Evolutionary conservation across 176 grass and related monocot species (phyloP), one percentile per base, ranked within the genome.

Genomic region (Typha latifolia): DNA sequence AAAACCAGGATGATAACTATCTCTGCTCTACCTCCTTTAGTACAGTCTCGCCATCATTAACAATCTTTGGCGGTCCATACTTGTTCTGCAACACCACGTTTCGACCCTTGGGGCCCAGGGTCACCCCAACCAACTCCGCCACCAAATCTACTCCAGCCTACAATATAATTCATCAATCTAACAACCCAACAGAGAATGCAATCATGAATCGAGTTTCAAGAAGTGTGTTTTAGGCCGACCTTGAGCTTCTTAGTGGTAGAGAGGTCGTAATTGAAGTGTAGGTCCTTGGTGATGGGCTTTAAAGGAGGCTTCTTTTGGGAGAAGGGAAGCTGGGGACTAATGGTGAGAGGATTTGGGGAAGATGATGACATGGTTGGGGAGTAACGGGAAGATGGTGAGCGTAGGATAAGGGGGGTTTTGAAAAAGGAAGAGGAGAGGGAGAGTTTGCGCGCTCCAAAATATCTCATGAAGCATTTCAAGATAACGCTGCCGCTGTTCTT

Each of bases 221-320:
- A 1, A 43, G 37, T 43, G 9, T 6, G 37, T 1, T 43, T 43
- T 43, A 43, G 37, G 37, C 37, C 5, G 37, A 93, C 90, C 85
- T 96, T 85, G 21, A 91, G 83, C 66, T 96, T 96, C 81, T 81
- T 96, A 78, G 85, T 89, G 66, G 82, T 85, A 19, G 85, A 79
- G 78, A 96, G 85, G 80, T 89, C 92, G 61, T 64, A 75, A 71
- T 96, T 96, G 92, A 96, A 96, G 71, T 91, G 82, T 14, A 96
- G 68, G 69, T 96, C 84, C 72, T 96, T 96, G 82, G 79, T 82
- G 24, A 89, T 78, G 47, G 88, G 88, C 69, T 81, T 89, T 15
- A 82, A 62, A 49, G 80, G 74, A 53, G 74, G 72, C 31, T 82
- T 82, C 71, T 72, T 86, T 56, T 85, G 92, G 12, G 88, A 77